phyloP scores from a whole-genome alignment of 768 basidiomycete species.

The Russula abietina region DNA sequence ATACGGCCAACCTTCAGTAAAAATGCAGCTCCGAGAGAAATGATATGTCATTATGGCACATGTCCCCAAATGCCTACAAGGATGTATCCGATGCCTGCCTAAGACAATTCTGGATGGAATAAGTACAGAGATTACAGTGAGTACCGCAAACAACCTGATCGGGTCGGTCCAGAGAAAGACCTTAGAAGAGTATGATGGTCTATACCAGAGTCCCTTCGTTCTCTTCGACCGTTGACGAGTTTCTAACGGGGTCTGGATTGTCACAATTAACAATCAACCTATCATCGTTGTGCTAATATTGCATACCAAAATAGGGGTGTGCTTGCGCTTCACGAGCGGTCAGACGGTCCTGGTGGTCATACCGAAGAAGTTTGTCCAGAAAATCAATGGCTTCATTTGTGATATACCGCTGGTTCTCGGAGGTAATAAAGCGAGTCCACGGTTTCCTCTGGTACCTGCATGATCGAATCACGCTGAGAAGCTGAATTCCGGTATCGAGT shows the following conservation, averaged over 20 bases:
- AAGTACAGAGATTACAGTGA: conserved; percentile 25
- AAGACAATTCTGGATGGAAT: conserved; percentile 21
- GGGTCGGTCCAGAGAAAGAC: conserved; percentile 12
- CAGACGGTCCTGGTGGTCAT: conserved; percentile 94
- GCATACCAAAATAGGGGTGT: conserved; percentile 86
- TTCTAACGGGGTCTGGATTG: conserved; percentile 62
- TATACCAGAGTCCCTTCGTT: conserved; percentile 49
- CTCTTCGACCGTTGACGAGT: conserved; percentile 49
- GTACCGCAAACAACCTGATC: conserved; percentile 15
- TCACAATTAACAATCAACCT: conserved; percentile 24
- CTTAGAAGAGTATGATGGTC: conserved; percentile 15
- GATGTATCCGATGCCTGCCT: conserved; percentile 14
- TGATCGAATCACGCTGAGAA: conserved; percentile 6
- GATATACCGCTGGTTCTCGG: conserved; percentile 93
- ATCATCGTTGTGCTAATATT: conserved; percentile 18
- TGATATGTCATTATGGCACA: conserved; percentile 20
- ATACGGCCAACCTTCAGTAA: neutral
- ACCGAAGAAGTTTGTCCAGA: conserved; percentile 89
- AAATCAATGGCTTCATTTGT: conserved; percentile 97
- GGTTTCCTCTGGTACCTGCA: conserved; percentile 85
- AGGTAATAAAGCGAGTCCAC: conserved; percentile 93
- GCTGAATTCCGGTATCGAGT: conserved; percentile 8
- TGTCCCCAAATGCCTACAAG: conserved; percentile 15
- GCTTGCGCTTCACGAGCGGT: conserved; percentile 90
- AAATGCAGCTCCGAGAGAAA: neutral